Evolutionary conservation across 192 early-diverging fungal genomes (phyloP).

Genomic region (Gonapodya sp.): DNA sequence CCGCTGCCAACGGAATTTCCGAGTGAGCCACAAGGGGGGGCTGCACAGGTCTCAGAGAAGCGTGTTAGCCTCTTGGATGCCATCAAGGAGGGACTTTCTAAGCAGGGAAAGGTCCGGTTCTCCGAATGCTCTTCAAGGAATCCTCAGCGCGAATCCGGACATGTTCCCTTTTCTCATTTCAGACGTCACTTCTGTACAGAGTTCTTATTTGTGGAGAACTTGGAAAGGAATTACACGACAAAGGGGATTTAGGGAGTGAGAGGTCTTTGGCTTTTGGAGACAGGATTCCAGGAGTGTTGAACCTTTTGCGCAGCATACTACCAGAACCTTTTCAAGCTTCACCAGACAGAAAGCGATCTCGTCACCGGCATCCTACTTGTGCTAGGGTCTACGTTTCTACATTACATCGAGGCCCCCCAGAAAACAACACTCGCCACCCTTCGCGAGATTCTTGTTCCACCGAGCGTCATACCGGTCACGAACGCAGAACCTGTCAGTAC

Average conservation of each 20-base stretch:
- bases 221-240: conserved; percentile 21
- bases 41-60: conserved; percentile 17
- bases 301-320: conserved; percentile 25
- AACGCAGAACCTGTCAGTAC: conserved; percentile 10
- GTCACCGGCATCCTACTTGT: conserved; percentile 39
- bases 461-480: conserved; percentile 1
- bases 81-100: conserved; percentile 23
- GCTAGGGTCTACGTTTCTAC: conserved; percentile 25
- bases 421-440: conserved; percentile 26
- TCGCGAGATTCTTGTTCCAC: conserved; percentile 13
- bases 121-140: not conserved
- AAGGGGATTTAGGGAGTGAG: conserved; percentile 10
- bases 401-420: conserved; percentile 24
- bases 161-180: conserved; percentile 11
- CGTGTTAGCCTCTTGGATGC: conserved; percentile 27
- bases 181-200: conserved; percentile 22
- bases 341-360: conserved; percentile 36
- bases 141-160: not conserved
- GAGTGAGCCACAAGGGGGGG: no score
- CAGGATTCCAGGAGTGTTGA: not conserved
- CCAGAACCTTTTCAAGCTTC: conserved; percentile 38
- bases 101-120: conserved; percentile 28
- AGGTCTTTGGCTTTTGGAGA: not conserved
- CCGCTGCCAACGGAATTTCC: no score
- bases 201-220: conserved; percentile 29